phyloP scores from a whole-genome alignment of 1,284 basidiomycete species.

The Malassezia yamatoensis region DNA sequence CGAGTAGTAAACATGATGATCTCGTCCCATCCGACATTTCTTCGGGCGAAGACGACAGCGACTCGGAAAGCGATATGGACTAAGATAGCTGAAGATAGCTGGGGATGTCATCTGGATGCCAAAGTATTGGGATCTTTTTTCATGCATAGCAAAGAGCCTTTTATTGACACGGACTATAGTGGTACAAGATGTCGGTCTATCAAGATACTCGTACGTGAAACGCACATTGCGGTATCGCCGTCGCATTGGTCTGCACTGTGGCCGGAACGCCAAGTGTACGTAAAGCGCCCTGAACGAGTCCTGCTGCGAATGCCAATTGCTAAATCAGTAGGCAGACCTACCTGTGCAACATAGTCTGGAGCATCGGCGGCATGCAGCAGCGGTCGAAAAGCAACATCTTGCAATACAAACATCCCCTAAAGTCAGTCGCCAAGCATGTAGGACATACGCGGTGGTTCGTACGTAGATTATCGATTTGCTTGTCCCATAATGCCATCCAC shows the following conservation, averaged over 20 bases:
- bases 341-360: neutral
- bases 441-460: constrained; percentile 73
- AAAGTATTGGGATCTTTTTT: too few relatives aligned
- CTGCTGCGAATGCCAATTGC: constrained; percentile 18
- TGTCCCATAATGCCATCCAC: constrained; percentile 77
- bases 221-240: constrained; percentile 11
- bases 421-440: neutral
- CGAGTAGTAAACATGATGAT: constrained; percentile 38
- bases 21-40: constrained; percentile 41
- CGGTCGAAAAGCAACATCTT: constrained; percentile 80
- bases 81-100: neutral
- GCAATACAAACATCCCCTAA: constrained; percentile 83
- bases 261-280: constrained; percentile 15
- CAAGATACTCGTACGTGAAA: constrained; percentile 12
- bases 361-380: constrained; percentile 52
- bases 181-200: neutral
- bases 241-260: constrained; percentile 11
- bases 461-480: constrained; percentile 86
- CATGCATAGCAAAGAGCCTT: too few relatives aligned
- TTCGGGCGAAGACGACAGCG: constrained; percentile 28
- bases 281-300: constrained; percentile 19
- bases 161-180: neutral
- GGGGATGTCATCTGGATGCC: neutral
- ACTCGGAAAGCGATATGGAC: constrained; percentile 25
- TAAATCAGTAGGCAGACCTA: neutral